phyloP scores from a whole-genome alignment of 441 rosid genomes.

The Hura crepitans region DNA sequence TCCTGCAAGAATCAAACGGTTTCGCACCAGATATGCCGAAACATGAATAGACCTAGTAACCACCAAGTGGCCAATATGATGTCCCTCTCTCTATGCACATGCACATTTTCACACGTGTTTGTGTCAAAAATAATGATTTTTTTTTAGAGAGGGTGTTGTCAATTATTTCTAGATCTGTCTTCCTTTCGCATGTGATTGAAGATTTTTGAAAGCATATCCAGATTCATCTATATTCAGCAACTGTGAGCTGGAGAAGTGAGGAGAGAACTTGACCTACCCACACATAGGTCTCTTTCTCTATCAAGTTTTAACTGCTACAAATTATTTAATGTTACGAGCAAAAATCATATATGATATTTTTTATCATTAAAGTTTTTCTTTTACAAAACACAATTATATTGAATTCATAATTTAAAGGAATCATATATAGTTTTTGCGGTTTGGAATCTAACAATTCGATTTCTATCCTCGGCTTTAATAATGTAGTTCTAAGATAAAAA shows the following conservation, averaged over 20 bases:
- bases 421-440: too few relatives aligned
- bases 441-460: too few relatives aligned
- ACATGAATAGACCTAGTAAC: slow-evolving; percentile 1
- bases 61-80: background rate
- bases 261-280: background rate
- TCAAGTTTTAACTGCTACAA: background rate
- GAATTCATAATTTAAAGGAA: too few relatives aligned
- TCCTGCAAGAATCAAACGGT: too few relatives aligned
- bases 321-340: too few relatives aligned
- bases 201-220: background rate
- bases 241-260: slow-evolving; percentile 11
- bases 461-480: too few relatives aligned
- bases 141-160: background rate
- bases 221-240: background rate
- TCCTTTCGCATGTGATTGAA: background rate
- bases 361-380: too few relatives aligned
- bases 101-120: background rate
- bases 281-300: background rate
- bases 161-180: slow-evolving; percentile 4
- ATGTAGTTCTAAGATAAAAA: too few relatives aligned
- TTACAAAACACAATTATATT: too few relatives aligned
- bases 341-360: too few relatives aligned
- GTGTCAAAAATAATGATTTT: background rate
- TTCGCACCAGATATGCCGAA: background rate
- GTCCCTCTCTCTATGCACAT: too few relatives aligned